phyloP scores from a whole-genome alignment of 2,329 filamentous ascomycete genomes.

The Penicillium rolfsii region DNA sequence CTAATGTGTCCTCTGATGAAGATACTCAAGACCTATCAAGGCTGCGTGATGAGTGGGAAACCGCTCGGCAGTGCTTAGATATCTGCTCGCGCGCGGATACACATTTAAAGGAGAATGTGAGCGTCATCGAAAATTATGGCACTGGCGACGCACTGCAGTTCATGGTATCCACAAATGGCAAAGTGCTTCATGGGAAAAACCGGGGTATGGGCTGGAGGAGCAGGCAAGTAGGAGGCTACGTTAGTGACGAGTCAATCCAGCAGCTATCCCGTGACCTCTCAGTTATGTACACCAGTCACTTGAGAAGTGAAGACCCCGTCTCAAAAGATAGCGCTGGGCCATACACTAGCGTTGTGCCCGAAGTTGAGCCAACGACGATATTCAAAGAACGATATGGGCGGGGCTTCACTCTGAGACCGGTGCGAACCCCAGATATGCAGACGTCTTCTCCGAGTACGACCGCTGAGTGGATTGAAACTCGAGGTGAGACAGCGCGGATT shows the following conservation, averaged over 20 bases:
- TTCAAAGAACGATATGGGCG: slow-evolving; percentile 34
- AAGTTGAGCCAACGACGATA: slow-evolving; percentile 22
- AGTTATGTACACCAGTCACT: slow-evolving; percentile 24
- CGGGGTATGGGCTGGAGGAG: slow-evolving; percentile 34
- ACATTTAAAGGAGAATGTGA: slow-evolving; percentile 35
- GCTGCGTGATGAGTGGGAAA: slow-evolving; percentile 44
- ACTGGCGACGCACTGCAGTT: slow-evolving; percentile 43
- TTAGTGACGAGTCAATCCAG: slow-evolving; percentile 36
- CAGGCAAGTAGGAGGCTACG: slow-evolving; percentile 41
- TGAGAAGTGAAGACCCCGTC: slow-evolving; percentile 14
- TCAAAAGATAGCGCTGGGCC: slow-evolving; percentile 14
- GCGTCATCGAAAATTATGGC: slow-evolving; percentile 40
- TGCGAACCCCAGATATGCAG: not conserved
- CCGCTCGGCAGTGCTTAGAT: slow-evolving; percentile 38
- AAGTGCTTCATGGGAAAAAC: slow-evolving; percentile 40
- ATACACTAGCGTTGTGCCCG: slow-evolving; percentile 8
- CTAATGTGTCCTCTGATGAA: slow-evolving; percentile 27
- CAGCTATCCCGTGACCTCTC: slow-evolving; percentile 39
- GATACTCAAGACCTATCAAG: slow-evolving; percentile 37
- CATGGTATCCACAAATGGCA: slow-evolving; percentile 44
- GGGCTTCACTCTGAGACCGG: slow-evolving; percentile 19
- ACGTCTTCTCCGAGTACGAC: no score
- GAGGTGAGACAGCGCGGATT: no score
- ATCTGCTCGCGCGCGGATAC: slow-evolving; percentile 40
- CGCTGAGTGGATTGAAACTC: no score